Percentiles rank a stretch among this genome's conserved stretches.
Evolutionary conservation across 2,329 filamentous ascomycete species (phyloP).

Genomic region (Fusarium ramigenum): DNA sequence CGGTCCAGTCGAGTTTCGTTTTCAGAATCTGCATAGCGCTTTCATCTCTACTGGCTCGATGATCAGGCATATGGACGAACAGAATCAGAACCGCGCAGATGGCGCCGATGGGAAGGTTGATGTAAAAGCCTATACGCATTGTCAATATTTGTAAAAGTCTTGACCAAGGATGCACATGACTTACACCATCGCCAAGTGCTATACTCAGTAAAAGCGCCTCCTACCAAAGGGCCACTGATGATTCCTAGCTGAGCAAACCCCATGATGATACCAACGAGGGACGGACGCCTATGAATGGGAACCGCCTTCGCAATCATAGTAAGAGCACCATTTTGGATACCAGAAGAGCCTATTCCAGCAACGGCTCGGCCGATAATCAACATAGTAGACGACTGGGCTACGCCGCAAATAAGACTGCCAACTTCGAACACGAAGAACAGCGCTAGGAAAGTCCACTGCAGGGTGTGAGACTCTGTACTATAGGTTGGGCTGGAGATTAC

Average conservation of each 20-base stretch:
- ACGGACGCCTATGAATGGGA: slow-evolving; percentile 42
- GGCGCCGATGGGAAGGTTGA: slow-evolving; percentile 58
- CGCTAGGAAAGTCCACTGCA: slow-evolving; percentile 42
- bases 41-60: slow-evolving; percentile 16
- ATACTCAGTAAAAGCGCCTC: slow-evolving; percentile 53
- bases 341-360: slow-evolving; percentile 58
- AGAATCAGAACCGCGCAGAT: slow-evolving; percentile 47
- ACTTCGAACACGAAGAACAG: slow-evolving; percentile 47
- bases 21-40: slow-evolving; percentile 24
- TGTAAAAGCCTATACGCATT: slow-evolving; percentile 50
- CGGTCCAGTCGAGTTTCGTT: slow-evolving; percentile 55
- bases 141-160: slow-evolving; percentile 5
- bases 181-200: slow-evolving; percentile 57
- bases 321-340: slow-evolving; percentile 51
- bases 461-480: slow-evolving; percentile 6
- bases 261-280: slow-evolving; percentile 44
- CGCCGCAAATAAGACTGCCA: slow-evolving; percentile 59
- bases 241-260: slow-evolving; percentile 54
- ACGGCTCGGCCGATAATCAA: slow-evolving; percentile 62
- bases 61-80: slow-evolving; percentile 50
- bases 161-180: neutral
- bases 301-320: slow-evolving; percentile 47
- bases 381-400: slow-evolving; percentile 55
- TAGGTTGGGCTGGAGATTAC: slow-evolving; percentile 47
- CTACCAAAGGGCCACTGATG: slow-evolving; percentile 58